Conservation (phyloP, 441 rosid genomes). For the Metrosideros polymorpha region DNA sequence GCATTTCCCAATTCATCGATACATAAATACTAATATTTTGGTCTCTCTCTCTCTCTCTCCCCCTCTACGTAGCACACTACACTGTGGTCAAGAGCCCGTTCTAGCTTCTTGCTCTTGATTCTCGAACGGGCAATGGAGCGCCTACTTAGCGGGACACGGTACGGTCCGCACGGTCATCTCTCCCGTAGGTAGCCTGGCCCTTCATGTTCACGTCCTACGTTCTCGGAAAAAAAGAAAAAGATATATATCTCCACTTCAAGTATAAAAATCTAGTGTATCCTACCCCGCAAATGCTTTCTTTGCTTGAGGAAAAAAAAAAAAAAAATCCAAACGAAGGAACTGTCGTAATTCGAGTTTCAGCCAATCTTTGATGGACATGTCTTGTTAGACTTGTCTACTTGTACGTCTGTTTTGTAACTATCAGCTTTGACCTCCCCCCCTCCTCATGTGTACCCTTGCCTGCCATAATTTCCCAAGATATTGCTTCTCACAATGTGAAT, state of each 20-base stretch:
- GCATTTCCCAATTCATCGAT: rapidly evolving
- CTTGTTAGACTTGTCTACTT: too few relatives aligned
- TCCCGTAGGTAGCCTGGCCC: not conserved
- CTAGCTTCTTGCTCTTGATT: not conserved
- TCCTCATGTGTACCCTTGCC: not conserved
- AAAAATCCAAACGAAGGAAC: not conserved
- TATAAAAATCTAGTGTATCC: not conserved
- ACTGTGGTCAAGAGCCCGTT: not conserved
- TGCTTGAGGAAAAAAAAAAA: not conserved
- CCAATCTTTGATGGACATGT: not conserved
- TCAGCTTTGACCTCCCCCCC: too few relatives aligned
- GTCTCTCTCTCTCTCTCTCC: not conserved
- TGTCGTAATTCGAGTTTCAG: not conserved
- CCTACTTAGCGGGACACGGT: not conserved
- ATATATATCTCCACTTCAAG: not conserved
- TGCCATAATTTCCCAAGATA: not conserved
- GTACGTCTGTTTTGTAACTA: too few relatives aligned
- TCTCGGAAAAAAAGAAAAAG: not conserved
- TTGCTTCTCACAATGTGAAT: not conserved
- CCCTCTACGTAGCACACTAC: not conserved
- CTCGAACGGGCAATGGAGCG: not conserved
- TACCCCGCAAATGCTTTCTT: not conserved
- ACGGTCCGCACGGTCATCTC: not conserved
- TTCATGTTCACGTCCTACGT: not conserved
- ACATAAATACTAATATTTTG: rapidly evolving